Percentiles rank a stretch among this genome's conserved stretches.
Evolutionary conservation across 2,329 filamentous ascomycete species (phyloP).

Genomic region (Aspergillus felis): DNA sequence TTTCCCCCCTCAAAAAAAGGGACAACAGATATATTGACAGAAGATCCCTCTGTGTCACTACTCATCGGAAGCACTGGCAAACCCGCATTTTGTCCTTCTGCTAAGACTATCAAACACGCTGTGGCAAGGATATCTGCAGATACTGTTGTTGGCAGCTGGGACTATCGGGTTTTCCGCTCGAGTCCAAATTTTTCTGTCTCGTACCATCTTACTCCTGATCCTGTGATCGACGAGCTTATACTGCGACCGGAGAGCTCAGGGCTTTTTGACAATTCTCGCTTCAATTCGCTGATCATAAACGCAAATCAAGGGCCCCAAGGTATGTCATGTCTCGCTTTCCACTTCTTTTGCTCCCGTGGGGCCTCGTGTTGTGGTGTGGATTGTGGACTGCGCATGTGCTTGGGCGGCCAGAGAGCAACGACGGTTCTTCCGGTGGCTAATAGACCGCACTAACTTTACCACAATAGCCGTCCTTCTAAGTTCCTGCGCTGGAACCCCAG

Average conservation of each 20-base stretch:
- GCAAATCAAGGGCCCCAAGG: background rate
- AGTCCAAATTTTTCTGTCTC: background rate
- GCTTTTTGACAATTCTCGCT: background rate
- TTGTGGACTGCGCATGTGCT: constrained; percentile 9
- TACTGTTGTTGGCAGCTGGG: background rate
- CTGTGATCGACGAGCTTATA: background rate
- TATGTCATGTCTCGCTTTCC: background rate
- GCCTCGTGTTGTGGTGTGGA: constrained; percentile 8
- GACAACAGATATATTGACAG: background rate
- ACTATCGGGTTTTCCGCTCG: background rate
- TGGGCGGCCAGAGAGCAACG: constrained; percentile 11
- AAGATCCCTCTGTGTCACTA: background rate
- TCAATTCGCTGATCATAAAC: background rate
- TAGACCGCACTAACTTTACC: constrained; percentile 14
- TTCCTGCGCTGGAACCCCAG: constrained; percentile 3
- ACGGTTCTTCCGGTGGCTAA: constrained; percentile 23
- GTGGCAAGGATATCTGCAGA: background rate
- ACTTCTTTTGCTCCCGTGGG: background rate
- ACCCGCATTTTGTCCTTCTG: background rate
- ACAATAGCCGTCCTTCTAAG: constrained; percentile 20
- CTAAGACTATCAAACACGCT: background rate
- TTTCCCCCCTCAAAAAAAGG: too few relatives aligned
- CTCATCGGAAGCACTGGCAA: background rate
- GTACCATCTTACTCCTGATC: background rate
- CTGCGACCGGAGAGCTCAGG: background rate